Conservation (phyloP, 331 rosid species). For the Stylosanthes scabra region DNA sequence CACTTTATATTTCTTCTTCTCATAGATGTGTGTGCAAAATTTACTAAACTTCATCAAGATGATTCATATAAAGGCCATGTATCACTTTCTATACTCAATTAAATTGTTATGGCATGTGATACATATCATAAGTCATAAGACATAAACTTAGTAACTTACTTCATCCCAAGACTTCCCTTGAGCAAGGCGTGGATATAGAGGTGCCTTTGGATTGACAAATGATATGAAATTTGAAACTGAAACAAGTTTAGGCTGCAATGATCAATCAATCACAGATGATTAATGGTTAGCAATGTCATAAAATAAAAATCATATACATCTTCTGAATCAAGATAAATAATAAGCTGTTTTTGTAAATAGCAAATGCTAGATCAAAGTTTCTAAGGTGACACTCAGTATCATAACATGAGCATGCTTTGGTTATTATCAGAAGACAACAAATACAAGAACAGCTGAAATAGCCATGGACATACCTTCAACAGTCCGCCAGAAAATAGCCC, state of each 20-base stretch:
- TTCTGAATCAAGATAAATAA: conserved; percentile 34
- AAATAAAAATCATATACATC: conserved; percentile 24
- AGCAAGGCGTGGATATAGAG: conserved; percentile 88
- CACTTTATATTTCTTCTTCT: conserved; percentile 20
- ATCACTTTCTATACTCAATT: background rate
- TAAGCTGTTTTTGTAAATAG: too few species aligned
- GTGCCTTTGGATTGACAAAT: conserved; percentile 77
- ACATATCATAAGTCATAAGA: conserved; percentile 1
- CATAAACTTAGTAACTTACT: conserved; percentile 74
- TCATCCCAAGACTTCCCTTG: conserved; percentile 92
- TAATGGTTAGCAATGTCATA: conserved; percentile 25
- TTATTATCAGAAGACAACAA: too few species aligned
- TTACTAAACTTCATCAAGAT: conserved; percentile 8
- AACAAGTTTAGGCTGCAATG: conserved; percentile 76
- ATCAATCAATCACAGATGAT: conserved; percentile 37
- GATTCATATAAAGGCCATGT: background rate
- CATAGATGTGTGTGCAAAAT: conserved; percentile 6
- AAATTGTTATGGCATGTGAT: too few species aligned
- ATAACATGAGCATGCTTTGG: too few species aligned
- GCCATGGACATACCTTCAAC: conserved; percentile 56
- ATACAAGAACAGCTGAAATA: conserved; percentile 15
- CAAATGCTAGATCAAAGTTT: conserved; percentile 5
- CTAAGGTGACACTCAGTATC: conserved; percentile 20
- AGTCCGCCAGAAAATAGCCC: conserved; percentile 82
- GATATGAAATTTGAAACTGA: conserved; percentile 67